Percentiles rank a stretch among this genome's conserved stretches.
These are phyloP conservation scores for Abrus precatorius DNA, from an alignment of 306 rosid species.

Conservation along the genomic window DNA sequence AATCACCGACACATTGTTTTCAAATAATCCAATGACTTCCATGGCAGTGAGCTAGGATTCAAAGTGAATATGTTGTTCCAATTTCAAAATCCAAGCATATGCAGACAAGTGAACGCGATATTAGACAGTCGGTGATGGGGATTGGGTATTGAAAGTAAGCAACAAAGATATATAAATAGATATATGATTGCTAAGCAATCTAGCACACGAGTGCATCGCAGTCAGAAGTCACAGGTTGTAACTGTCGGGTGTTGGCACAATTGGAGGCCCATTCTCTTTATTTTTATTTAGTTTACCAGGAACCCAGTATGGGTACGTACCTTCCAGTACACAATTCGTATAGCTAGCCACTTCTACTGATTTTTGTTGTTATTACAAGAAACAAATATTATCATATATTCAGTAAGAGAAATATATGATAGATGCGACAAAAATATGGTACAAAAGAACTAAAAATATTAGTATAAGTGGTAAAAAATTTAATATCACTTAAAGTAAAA, in stretches of 20 bases:
- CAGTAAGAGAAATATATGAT: too few relatives aligned
- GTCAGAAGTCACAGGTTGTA: constrained; percentile 58
- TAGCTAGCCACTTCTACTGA: not conserved
- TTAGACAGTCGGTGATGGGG: constrained; percentile 38
- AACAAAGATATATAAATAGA: constrained; percentile 1
- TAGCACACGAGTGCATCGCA: constrained; percentile 62
- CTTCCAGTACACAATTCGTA: not conserved
- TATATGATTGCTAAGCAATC: constrained; percentile 8
- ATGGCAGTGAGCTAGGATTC: not conserved
- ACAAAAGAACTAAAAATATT: too few relatives aligned
- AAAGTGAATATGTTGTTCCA: not conserved
- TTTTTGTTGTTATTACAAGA: not conserved
- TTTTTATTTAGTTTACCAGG: too few relatives aligned
- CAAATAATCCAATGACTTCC: not conserved
- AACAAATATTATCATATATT: too few relatives aligned
- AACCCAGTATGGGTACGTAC: not conserved
- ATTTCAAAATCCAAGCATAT: not conserved
- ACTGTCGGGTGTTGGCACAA: constrained; percentile 54
- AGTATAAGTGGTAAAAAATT: too few relatives aligned
- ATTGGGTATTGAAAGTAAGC: constrained; percentile 10
- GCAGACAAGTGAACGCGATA: constrained; percentile 41
- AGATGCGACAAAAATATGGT: too few relatives aligned
- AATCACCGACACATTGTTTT: constrained; percentile 27
- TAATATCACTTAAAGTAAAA: too few relatives aligned
- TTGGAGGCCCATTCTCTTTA: constrained; percentile 45